Percentiles rank a stretch among this genome's conserved stretches.
Evolutionary conservation across 257 asterid genomes (phyloP).

Genomic region (Solanum rostratum): DNA sequence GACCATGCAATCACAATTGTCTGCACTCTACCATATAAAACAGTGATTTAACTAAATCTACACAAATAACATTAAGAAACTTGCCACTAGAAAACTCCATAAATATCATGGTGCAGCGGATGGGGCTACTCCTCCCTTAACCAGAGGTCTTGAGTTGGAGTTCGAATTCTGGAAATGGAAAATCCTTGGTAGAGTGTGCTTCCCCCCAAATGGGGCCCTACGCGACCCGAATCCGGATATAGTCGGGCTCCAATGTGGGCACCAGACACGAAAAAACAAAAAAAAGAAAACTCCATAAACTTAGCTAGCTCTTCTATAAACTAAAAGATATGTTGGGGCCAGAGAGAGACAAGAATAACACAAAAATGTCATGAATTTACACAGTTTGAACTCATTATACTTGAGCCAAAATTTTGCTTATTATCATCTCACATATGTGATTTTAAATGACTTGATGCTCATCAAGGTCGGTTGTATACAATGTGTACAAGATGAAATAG

Average conservation of each 20-base stretch:
- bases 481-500: conserved; percentile 7
- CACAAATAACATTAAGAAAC: not conserved
- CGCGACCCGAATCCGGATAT: too few species aligned
- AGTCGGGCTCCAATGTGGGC: too few species aligned
- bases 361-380: not conserved
- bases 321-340: not conserved
- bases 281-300: too few species aligned
- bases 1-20: not conserved
- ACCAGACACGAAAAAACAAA: too few species aligned
- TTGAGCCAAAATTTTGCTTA: not conserved
- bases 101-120: too few species aligned
- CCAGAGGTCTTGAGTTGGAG: too few species aligned
- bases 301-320: not conserved
- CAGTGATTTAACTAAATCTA: not conserved
- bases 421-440: not conserved
- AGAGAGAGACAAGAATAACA: not conserved
- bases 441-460: not conserved
- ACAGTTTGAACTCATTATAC: not conserved
- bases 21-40: not conserved
- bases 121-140: too few species aligned
- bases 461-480: conserved; percentile 11
- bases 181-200: too few species aligned
- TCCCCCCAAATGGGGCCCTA: too few species aligned
- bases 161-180: too few species aligned
- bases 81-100: not conserved